Evolutionary conservation across 2,329 filamentous ascomycete species (phyloP).

Genomic region (Phyllosticta paracitricarpa): DNA sequence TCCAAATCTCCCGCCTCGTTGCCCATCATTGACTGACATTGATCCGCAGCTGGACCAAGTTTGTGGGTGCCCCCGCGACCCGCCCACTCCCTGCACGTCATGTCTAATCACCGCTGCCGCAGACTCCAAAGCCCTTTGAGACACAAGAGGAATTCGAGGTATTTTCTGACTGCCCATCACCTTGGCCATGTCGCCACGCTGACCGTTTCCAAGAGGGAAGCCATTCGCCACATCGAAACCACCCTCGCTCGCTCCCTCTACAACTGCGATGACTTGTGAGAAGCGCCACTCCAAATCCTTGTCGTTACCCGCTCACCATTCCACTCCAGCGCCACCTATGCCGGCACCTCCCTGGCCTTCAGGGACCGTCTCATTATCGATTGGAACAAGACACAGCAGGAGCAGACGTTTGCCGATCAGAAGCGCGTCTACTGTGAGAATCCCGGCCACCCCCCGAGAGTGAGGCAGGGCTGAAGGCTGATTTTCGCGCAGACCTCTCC

Average conservation of each 20-base stretch:
- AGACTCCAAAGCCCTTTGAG: slow-evolving; percentile 60
- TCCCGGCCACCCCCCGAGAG: background rate
- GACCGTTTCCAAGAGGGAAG: slow-evolving; percentile 49
- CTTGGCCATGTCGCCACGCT: background rate
- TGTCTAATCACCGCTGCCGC: slow-evolving; percentile 7
- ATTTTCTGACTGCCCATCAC: slow-evolving; percentile 13
- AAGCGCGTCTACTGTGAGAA: slow-evolving; percentile 81
- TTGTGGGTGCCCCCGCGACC: slow-evolving; percentile 33
- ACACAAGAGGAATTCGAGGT: slow-evolving; percentile 70
- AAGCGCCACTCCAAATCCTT: background rate
- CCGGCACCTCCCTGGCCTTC: slow-evolving; percentile 83
- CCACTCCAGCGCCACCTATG: slow-evolving; percentile 62
- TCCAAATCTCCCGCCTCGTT: slow-evolving; percentile 16
- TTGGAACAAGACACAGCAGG: slow-evolving; percentile 98
- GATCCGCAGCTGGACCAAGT: slow-evolving; percentile 47
- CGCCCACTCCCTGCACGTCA: background rate
- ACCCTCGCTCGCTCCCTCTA: slow-evolving; percentile 91
- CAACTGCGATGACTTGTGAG: slow-evolving; percentile 82
- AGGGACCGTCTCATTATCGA: slow-evolving; percentile 86
- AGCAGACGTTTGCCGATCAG: slow-evolving; percentile 78
- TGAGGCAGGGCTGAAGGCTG: slow-evolving; percentile 8
- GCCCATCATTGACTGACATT: slow-evolving; percentile 1
- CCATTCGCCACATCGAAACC: slow-evolving; percentile 92
- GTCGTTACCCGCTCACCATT: slow-evolving; percentile 8
- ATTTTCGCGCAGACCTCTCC: slow-evolving; percentile 56